Conservation (phyloP, 257 asterid species). For the Salvia splendens region DNA sequence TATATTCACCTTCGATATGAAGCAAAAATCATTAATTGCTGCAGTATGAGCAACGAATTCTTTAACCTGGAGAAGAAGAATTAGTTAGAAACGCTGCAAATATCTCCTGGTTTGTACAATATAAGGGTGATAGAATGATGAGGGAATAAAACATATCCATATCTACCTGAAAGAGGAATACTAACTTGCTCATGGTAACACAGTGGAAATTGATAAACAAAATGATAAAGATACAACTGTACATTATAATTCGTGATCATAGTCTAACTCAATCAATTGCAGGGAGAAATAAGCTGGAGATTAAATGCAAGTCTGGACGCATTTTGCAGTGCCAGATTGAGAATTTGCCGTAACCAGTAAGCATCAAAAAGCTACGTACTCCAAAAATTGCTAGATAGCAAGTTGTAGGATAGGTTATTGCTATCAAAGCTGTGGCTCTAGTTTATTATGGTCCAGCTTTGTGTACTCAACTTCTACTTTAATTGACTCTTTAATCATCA, state of each 20-base stretch:
- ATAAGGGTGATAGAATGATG: conserved; percentile 8
- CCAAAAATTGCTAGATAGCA: too few species aligned
- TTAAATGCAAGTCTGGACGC: neutral
- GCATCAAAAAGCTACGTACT: too few species aligned
- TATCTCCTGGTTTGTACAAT: conserved; percentile 14
- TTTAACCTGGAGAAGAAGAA: conserved; percentile 65
- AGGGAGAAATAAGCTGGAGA: too few species aligned
- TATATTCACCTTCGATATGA: conserved; percentile 89
- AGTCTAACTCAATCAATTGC: too few species aligned
- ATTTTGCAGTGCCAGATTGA: conserved; percentile 7
- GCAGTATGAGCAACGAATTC: conserved; percentile 84
- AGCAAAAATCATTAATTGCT: conserved; percentile 94
- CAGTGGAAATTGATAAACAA: conserved; percentile 15
- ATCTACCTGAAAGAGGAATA: conserved; percentile 1
- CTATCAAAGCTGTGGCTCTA: neutral
- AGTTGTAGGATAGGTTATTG: neutral
- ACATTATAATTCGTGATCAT: neutral
- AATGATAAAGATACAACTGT: conserved; percentile 4
- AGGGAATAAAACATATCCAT: neutral
- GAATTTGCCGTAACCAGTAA: too few species aligned
- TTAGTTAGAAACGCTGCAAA: conserved; percentile 6
- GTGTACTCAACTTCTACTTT: conserved; percentile 20
- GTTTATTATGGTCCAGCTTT: conserved; percentile 13
- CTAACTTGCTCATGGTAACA: neutral
- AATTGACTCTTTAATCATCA: neutral